A percentile compares a stretch with the other conserved stretches of the same genome.
These are phyloP conservation scores for Closterium sp. DNA, from an alignment of 139 green algal genomes.

Conservation along the genomic window DNA sequence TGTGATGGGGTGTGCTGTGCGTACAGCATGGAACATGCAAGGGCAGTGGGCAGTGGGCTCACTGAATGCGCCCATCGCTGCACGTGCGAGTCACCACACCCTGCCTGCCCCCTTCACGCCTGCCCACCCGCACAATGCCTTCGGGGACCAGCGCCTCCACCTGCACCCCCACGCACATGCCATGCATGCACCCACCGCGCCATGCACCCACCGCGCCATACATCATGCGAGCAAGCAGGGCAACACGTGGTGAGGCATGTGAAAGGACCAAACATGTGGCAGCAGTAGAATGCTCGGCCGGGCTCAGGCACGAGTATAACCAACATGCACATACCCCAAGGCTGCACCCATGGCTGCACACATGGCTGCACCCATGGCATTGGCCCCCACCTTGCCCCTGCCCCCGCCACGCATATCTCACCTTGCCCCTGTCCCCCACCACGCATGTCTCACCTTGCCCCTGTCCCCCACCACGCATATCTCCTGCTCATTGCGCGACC, in stretches of 20 bases:
- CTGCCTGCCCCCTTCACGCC: not conserved
- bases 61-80: constrained; percentile 31
- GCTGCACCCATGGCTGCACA: too few relatives aligned
- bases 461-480: constrained; percentile 25
- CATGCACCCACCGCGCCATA: too few relatives aligned
- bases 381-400: too few relatives aligned
- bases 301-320: not conserved
- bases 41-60: not conserved
- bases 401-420: too few relatives aligned
- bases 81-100: constrained; percentile 19
- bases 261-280: not conserved
- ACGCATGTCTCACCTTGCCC: too few relatives aligned
- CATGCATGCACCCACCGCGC: not conserved
- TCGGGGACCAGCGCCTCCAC: constrained; percentile 45
- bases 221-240: not conserved
- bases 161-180: too few relatives aligned
- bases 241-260: not conserved
- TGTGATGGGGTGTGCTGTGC: too few relatives aligned
- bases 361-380: too few relatives aligned
- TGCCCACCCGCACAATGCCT: constrained; percentile 10
- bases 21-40: too few relatives aligned
- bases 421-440: too few relatives aligned
- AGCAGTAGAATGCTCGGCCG: not conserved
- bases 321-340: too few relatives aligned
- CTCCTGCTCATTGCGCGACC: constrained; percentile 34